These are phyloP conservation scores for Colletotrichum noveboracense DNA, from an alignment of 2,329 filamentous ascomycete species.

Conservation along the genomic window DNA sequence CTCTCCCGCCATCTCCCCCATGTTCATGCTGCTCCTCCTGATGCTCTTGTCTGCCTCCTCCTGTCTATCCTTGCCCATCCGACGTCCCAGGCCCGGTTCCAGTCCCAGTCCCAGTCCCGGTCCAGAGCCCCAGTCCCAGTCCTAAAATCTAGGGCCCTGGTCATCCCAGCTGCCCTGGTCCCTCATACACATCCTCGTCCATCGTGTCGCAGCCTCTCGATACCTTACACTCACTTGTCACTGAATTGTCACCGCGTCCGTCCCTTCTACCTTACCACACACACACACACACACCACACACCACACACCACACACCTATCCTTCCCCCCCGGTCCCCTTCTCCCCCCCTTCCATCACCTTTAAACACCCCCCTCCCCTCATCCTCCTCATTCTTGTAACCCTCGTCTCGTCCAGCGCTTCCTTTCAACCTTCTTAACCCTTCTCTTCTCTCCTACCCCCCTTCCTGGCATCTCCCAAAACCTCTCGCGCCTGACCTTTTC, in stretches of 20 bases:
- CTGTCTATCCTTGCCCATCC: not conserved
- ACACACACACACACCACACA: not conserved
- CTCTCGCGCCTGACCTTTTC: conserved; percentile 13
- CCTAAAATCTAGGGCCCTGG: conserved; percentile 5
- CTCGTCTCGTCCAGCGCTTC: conserved; percentile 17
- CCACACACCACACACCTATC: not conserved
- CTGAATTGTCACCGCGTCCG: conserved; percentile 17
- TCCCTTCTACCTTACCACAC: not conserved
- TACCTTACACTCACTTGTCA: conserved; percentile 10
- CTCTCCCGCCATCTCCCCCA: not conserved
- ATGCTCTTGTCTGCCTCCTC: not conserved
- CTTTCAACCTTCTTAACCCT: conserved; percentile 9
- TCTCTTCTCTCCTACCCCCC: conserved; percentile 4
- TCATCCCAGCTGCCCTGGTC: not conserved
- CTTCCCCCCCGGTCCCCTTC: not conserved
- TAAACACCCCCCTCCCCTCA: conserved; percentile 19
- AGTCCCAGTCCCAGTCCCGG: not conserved
- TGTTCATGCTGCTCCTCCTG: not conserved
- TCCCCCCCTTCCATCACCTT: conserved; percentile 7
- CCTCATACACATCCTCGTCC: not conserved
- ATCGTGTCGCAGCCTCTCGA: conserved; percentile 7
- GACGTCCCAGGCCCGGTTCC: not conserved
- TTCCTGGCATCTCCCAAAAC: not conserved
- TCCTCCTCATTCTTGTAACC: conserved; percentile 8
- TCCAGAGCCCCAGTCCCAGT: not conserved